phyloP scores from a whole-genome alignment of 768 basidiomycete genomes.

The Agrocybe praecox region DNA sequence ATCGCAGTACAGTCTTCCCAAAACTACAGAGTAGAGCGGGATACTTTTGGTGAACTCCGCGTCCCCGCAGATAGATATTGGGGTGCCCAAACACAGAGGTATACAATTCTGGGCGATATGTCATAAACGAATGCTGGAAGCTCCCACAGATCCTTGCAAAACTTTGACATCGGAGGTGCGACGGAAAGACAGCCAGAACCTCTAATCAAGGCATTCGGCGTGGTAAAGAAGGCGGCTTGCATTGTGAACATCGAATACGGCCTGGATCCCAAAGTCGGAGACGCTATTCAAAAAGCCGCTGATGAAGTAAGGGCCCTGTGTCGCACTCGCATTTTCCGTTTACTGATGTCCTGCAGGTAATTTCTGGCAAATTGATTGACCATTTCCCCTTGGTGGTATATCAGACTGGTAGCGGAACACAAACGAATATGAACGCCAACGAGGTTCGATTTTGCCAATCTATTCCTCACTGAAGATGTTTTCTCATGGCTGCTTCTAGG shows the following conservation, averaged over 20 bases:
- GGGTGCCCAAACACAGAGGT: constrained; percentile 99
- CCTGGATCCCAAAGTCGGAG: constrained; percentile 82
- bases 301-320: constrained; percentile 70
- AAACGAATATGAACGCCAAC: constrained; percentile 99
- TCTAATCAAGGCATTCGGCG: constrained; percentile 97
- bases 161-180: constrained; percentile 98
- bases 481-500: constrained; percentile 43
- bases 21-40: constrained; percentile 78
- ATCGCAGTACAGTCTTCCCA: constrained; percentile 36
- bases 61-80: constrained; percentile 83
- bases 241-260: constrained; percentile 90
- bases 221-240: constrained; percentile 96
- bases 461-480: neutral
- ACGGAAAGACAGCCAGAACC: constrained; percentile 92
- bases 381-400: constrained; percentile 99
- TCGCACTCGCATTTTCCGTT: neutral
- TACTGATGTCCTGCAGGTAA: constrained; percentile 67
- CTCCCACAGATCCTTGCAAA: constrained; percentile 77
- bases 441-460: constrained; percentile 53
- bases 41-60: constrained; percentile 94
- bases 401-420: constrained; percentile 98
- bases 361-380: constrained; percentile 90
- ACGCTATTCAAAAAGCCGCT: constrained; percentile 90
- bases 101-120: neutral
- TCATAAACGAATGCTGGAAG: neutral